Conservation (phyloP, 148 eudicot species). For the Pharnaceum exiguum region DNA sequence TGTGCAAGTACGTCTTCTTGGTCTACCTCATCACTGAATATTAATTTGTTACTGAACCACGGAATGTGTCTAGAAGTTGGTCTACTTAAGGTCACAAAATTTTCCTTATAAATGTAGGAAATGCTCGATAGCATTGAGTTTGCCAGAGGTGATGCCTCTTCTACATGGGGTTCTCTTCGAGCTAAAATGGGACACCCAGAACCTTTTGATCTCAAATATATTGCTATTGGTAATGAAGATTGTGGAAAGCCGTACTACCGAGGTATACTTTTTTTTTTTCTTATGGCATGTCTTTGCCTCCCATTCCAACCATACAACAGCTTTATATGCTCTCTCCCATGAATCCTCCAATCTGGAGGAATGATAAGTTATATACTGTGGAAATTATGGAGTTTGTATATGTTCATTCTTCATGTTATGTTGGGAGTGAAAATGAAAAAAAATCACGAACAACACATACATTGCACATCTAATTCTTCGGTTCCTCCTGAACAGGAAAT, state of each 20-base stretch:
- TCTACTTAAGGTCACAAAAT: not conserved
- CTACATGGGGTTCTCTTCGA: conserved; percentile 72
- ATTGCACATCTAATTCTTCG: conserved; percentile 8
- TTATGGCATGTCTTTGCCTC: not conserved
- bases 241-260: conserved; percentile 57
- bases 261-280: conserved; percentile 35
- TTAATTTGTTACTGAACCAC: not conserved
- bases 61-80: not conserved
- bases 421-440: no score
- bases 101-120: conserved; percentile 39
- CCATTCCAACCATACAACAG: no score
- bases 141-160: conserved; percentile 65
- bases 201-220: conserved; percentile 77
- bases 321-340: no score
- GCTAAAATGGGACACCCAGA: conserved; percentile 75
- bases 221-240: conserved; percentile 90
- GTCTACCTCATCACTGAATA: not conserved
- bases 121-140: conserved; percentile 73
- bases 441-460: no score
- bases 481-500: conserved; percentile 46
- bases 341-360: no score
- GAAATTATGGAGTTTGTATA: no score
- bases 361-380: no score
- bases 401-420: no score
- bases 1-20: conserved; percentile 50